Base-by-base conservation (phyloP, 345 rosid genomes). In the Lagerstroemia speciosa region DNA sequence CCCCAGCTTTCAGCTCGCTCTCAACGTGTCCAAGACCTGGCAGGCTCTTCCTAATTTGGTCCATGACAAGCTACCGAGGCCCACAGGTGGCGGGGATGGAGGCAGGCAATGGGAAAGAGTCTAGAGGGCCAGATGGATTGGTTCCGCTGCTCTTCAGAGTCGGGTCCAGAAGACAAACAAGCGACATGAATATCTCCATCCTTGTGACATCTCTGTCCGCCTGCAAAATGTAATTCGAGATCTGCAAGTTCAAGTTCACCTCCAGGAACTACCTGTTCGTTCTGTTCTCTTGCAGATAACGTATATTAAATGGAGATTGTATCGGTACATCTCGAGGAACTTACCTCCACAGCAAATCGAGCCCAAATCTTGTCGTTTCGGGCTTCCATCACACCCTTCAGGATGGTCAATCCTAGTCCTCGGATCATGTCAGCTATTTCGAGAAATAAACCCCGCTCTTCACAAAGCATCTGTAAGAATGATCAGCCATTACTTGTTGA, bases 321-420 rank as follows among this genome's bases (percentile, higher is more conserved):
- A 32, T 52, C 0, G 2, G n/a, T 33, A 52, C 9, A 12, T 27
- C 37, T 24, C 32, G 6, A 46, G 24, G 66, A n/a, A 9, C 9
- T 72, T 83, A 94, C 99, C 97, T 92, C 99, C 2, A 95, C 97
- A 0, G 88, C 82, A 77, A 92, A 95, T 33, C 82, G 89, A 37
- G 97, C 98, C 97, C 97, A 88, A 60, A 92, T 85, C 81, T 92
- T 90, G 81, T 86, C 92, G 26, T 83, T 65, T 48, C 88, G 81
- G 72, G 92, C 83, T 76, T 95, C 97, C 84, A 95, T 85, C 34
- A 90, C 83, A 29, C 99, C 99, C 75, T 86, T 94, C 87, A 94
- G 83, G 83, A 94, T 94, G 61, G 96, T 94, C 68, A 94, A 77
- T 64, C 99, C 99, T 81, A 94, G 69, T 68, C 97, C 92, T 78